Evolutionary conservation across 768 basidiomycete species (phyloP), one percentile per base, ranked within the genome.

Genomic region (Tricholoma saponaceum): DNA sequence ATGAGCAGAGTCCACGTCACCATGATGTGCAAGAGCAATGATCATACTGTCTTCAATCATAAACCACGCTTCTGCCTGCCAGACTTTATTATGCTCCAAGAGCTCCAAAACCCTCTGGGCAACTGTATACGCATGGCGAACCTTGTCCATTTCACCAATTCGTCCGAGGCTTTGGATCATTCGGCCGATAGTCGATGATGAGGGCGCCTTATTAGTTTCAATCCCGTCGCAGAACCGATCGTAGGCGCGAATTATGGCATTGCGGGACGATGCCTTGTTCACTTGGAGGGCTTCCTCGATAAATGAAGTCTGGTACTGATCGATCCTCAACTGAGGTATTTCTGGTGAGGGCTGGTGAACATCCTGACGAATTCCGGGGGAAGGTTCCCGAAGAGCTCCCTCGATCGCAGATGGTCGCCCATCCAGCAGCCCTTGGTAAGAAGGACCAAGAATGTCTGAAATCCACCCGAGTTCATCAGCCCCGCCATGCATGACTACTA

Each of bases 41-140:
- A 98, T 79, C 94, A 98, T 98, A 57, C 82, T 78, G 69, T 96
- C 89, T 69, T 98, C 96, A 43, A 98, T 74, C 25, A 71, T 64
- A 67, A 85, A 82, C 95, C 95, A 98, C 1, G 78, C 77, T n/a
- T 66, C 68, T 12, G 67, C 64, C 61, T 87, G 88, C 64, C 72
- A 70, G 0, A 75, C 69, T 62, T 80, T 77, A 64, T 74, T 67
- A 32, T 68, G 53, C 62, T 78, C 74, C 33, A 84, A 60, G 0
- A 76, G 67, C 4, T 75, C 65, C 20, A 96, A 68, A 1, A 88
- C 72, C 12, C 67, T 66, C 70, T 95, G 92, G 7, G 87, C 86
- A 23, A 82, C 74, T 18, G 76, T 72, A 71, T 98, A 97, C 18
- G 89, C 70, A 46, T 82, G 77, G 18, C 77, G 76, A 8, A 90